A percentile compares a stretch with the other conserved stretches of the same genome.
phyloP scores from a whole-genome alignment of 192 early-diverging fungal genomes.

The Rhizophagus prolifer region DNA sequence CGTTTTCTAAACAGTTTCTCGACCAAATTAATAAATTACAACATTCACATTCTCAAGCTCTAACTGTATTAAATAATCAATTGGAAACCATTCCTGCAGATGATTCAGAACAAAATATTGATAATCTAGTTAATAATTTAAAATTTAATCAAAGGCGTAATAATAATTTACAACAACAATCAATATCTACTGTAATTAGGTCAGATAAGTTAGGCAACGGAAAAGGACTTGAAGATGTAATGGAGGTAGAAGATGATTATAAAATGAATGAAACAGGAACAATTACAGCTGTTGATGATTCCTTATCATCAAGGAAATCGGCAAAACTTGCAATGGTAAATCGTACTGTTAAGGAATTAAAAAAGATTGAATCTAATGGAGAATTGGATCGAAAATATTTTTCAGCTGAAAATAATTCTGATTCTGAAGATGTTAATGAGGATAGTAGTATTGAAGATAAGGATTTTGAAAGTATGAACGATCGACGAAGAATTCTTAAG shows the following conservation, averaged over 20 bases:
- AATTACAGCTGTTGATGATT: background rate
- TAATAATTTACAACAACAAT: slow-evolving; percentile 6
- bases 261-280: slow-evolving; percentile 6
- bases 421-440: slow-evolving; percentile 18
- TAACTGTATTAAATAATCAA: slow-evolving; percentile 22
- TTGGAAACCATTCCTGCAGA: slow-evolving; percentile 25
- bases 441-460: slow-evolving; percentile 9
- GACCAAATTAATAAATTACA: slow-evolving; percentile 30
- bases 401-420: slow-evolving; percentile 28
- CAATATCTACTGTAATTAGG: background rate
- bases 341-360: background rate
- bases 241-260: slow-evolving; percentile 15
- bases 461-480: background rate
- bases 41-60: slow-evolving; percentile 28
- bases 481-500: background rate
- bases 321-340: background rate
- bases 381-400: slow-evolving; percentile 32
- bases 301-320: background rate
- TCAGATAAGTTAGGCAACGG: background rate
- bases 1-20: slow-evolving; percentile 11
- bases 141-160: slow-evolving; percentile 9
- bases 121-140: slow-evolving; percentile 28
- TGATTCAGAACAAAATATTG: slow-evolving; percentile 12
- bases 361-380: background rate
- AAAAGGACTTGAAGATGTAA: slow-evolving; percentile 6